Conservation (phyloP, 208 protist genomes). For the Trypanosoma boissoni region DNA sequence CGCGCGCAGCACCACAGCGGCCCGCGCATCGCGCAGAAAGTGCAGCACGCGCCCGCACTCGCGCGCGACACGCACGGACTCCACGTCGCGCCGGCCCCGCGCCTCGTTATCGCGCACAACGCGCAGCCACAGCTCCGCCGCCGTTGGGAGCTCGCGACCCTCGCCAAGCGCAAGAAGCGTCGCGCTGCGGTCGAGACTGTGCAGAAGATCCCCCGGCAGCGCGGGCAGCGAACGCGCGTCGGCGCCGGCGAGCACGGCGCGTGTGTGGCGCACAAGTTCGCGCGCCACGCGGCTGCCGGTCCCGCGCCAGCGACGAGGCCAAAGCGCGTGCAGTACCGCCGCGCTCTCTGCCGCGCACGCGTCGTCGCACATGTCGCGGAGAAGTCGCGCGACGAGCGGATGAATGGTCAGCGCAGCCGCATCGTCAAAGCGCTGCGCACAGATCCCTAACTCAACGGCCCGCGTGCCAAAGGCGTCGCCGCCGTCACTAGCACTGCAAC, state of each 20-base stretch:
- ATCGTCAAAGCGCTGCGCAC: conserved; percentile 70
- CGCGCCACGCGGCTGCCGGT: conserved; percentile 48
- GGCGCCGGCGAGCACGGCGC: conserved; percentile 35
- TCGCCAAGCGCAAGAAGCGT: conserved; percentile 65
- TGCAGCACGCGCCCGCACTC: conserved; percentile 82
- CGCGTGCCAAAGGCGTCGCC: conserved; percentile 40
- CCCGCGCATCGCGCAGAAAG: conserved; percentile 53
- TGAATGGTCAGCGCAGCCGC: conserved; percentile 55
- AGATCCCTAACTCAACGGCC: conserved; percentile 46
- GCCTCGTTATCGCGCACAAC: conserved; percentile 13
- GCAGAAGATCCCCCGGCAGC: conserved; percentile 35
- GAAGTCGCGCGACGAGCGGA: conserved; percentile 37
- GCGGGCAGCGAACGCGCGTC: conserved; percentile 10
- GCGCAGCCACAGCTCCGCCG: conserved; percentile 68
- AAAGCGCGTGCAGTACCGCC: conserved; percentile 39
- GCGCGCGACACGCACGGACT: conserved; percentile 48
- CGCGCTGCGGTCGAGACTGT: conserved; percentile 62
- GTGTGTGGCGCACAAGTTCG: conserved; percentile 75
- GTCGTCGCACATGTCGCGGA: conserved; percentile 20
- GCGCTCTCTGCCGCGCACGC: conserved; percentile 26
- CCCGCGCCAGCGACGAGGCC: conserved; percentile 77
- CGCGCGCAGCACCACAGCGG: conserved; percentile 45
- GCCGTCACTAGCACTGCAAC: conserved; percentile 17
- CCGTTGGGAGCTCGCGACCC: conserved; percentile 46
- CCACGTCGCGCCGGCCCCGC: conserved; percentile 16